These are phyloP conservation scores for Phytopythium chamaehyphon DNA, from an alignment of 352 stramenopile species.

Conservation along the genomic window DNA sequence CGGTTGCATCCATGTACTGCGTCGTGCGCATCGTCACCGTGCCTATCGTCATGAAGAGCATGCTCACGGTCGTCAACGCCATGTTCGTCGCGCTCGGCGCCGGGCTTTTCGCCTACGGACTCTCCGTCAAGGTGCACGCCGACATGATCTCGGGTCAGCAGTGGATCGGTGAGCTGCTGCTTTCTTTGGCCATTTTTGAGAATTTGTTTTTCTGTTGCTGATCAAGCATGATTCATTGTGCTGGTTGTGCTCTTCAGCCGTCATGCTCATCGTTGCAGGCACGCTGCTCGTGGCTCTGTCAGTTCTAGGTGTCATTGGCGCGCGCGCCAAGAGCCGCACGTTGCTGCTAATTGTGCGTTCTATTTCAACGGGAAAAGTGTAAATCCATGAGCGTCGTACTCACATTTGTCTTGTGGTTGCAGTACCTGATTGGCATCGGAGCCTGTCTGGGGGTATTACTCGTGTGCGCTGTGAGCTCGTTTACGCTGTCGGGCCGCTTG, in stretches of 20 bases:
- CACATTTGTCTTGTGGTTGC: conserved; percentile 1
- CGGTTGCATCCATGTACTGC: conserved; percentile 67
- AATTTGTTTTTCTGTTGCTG: no score
- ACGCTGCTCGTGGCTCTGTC: conserved; percentile 63
- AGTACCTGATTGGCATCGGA: conserved; percentile 76
- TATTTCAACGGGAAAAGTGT: no score
- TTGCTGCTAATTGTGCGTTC: conserved; percentile 74
- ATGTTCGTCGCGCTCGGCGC: conserved; percentile 62
- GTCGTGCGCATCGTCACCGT: conserved; percentile 83
- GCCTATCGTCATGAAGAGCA: conserved; percentile 82
- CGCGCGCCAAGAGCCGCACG: conserved; percentile 66
- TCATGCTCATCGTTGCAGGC: conserved; percentile 71
- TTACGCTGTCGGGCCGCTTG: conserved; percentile 60
- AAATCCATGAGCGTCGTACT: conserved; percentile 4
- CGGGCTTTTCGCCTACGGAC: conserved; percentile 51
- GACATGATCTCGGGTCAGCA: conserved; percentile 64
- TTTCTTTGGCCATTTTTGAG: neutral
- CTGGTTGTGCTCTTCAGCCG: conserved; percentile 18
- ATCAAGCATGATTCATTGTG: neutral
- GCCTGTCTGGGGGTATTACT: conserved; percentile 56
- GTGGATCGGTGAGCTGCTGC: conserved; percentile 55
- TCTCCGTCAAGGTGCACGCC: conserved; percentile 51
- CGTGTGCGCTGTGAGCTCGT: conserved; percentile 58
- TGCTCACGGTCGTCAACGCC: conserved; percentile 73
- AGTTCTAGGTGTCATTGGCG: conserved; percentile 61